phyloP scores from a whole-genome alignment of 2,329 filamentous ascomycete species.

The Verticillium dahliae region DNA sequence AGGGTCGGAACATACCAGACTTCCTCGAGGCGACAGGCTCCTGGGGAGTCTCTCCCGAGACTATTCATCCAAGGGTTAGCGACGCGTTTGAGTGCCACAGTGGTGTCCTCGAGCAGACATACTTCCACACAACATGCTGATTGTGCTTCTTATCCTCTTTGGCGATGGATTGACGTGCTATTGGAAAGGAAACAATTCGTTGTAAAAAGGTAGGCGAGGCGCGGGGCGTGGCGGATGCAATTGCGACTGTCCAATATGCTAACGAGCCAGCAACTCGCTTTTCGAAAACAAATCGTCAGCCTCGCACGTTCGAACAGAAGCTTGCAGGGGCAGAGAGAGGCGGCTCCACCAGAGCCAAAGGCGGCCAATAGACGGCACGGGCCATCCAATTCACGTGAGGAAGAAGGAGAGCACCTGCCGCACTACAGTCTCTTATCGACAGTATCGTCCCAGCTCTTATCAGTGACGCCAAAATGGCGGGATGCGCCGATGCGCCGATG shows the following conservation, averaged over 20 bases:
- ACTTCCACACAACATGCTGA: slow-evolving; percentile 27
- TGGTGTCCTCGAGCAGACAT: slow-evolving; percentile 14
- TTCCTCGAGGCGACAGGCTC: slow-evolving; percentile 92
- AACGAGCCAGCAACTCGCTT: background rate
- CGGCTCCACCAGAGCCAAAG: background rate
- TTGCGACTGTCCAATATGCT: background rate
- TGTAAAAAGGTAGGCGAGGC: background rate
- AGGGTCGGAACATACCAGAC: slow-evolving; percentile 58
- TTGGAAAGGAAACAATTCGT: background rate
- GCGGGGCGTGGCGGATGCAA: background rate
- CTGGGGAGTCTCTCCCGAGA: slow-evolving; percentile 94
- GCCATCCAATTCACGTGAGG: background rate
- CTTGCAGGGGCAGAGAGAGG: background rate
- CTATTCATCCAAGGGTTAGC: slow-evolving; percentile 37
- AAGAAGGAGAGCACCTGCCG: too few species aligned
- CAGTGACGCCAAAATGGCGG: too few species aligned
- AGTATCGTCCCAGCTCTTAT: too few species aligned
- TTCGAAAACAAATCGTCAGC: slow-evolving; percentile 13
- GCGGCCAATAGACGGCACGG: background rate
- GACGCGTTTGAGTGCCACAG: background rate
- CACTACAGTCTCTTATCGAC: too few species aligned
- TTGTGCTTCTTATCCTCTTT: background rate
- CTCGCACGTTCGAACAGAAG: slow-evolving; percentile 4
- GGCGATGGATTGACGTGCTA: background rate
- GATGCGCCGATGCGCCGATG: too few species aligned